phyloP scores from a whole-genome alignment of 495 filamentous ascomycete species.

The Tuber melanosporum region DNA sequence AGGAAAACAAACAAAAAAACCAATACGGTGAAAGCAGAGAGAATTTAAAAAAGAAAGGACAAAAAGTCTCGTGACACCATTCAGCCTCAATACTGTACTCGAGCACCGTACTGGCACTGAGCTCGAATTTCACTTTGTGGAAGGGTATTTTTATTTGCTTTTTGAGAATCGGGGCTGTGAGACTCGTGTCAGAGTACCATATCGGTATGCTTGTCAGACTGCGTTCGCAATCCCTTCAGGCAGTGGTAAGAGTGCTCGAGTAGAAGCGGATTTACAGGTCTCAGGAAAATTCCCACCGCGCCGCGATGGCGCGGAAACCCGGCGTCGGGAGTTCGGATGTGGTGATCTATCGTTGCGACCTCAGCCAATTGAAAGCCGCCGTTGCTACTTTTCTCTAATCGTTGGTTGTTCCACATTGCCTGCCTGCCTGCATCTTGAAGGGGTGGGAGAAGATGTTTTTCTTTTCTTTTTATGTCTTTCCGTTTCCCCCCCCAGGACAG shows the following conservation, averaged over 20 bases:
- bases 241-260: not conserved
- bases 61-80: not conserved
- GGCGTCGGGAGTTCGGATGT: constrained; percentile 1
- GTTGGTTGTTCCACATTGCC: not conserved
- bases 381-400: not conserved
- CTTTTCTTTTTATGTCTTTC: not conserved
- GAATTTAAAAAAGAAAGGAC: not conserved
- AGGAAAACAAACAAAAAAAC: not conserved
- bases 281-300: not conserved
- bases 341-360: not conserved
- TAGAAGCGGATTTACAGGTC: not conserved
- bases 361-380: not conserved
- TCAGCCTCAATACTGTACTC: no score
- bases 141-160: not conserved
- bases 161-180: not conserved
- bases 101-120: not conserved
- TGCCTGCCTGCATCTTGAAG: not conserved
- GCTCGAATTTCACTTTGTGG: not conserved
- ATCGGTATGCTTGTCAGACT: not conserved
- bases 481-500: not conserved
- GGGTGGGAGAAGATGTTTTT: not conserved
- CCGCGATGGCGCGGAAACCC: not conserved
- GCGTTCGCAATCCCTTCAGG: not conserved
- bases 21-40: not conserved
- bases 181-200: no score